Conservation (phyloP, 129 eudicot genomes). For the Centaurea solstitialis region DNA sequence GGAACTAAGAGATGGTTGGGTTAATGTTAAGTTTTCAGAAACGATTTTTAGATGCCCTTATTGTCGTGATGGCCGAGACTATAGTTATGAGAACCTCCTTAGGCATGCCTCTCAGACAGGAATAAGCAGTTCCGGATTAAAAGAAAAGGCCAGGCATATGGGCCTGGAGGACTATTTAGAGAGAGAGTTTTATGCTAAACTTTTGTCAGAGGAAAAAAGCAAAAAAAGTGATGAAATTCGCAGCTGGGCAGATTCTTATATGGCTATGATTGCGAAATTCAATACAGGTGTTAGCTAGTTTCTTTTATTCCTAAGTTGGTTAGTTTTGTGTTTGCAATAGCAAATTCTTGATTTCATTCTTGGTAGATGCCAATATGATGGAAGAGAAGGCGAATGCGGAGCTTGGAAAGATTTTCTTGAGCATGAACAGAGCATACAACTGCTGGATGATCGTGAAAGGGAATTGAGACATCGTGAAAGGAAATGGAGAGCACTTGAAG, state of each 20-base stretch:
- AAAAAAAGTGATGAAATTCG: slow-evolving; percentile 51
- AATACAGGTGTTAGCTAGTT: slow-evolving; percentile 39
- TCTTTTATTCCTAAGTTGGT: not conserved
- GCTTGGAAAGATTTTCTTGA: not conserved
- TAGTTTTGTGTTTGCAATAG: not conserved
- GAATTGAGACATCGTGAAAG: slow-evolving; percentile 36
- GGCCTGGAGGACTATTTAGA: slow-evolving; percentile 53
- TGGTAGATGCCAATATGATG: not conserved
- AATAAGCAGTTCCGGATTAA: slow-evolving; percentile 41
- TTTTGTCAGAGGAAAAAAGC: slow-evolving; percentile 31
- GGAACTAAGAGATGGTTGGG: slow-evolving; percentile 40
- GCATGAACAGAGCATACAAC: not conserved
- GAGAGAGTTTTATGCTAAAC: slow-evolving; percentile 19
- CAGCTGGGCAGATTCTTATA: slow-evolving; percentile 39
- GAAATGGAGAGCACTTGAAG: slow-evolving; percentile 46
- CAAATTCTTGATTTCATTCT: not conserved
- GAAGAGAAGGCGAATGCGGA: not conserved
- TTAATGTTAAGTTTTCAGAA: slow-evolving; percentile 28
- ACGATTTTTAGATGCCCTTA: slow-evolving; percentile 54
- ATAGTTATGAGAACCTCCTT: slow-evolving; percentile 37
- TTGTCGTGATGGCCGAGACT: slow-evolving; percentile 45
- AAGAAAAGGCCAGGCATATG: slow-evolving; percentile 57
- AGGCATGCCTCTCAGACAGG: slow-evolving; percentile 60
- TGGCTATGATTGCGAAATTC: slow-evolving; percentile 36
- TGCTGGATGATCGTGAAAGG: slow-evolving; percentile 38